Conservation (phyloP, 2,329 filamentous ascomycete genomes). For the Pseudogymnoascus sp. region DNA sequence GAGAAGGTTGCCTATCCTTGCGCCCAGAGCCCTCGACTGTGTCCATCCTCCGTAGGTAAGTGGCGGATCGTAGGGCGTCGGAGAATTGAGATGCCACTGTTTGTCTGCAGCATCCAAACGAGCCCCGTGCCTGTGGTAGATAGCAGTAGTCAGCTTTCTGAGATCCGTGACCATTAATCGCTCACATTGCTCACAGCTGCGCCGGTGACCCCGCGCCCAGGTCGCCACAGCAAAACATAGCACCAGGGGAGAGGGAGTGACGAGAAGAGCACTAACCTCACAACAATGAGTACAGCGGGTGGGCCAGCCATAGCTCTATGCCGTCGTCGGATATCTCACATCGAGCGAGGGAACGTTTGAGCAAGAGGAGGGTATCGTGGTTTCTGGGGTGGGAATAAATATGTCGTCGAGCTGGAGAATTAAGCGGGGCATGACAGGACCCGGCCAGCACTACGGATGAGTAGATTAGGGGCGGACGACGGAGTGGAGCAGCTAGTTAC, state of each 20-base stretch:
- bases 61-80: constrained; percentile 90
- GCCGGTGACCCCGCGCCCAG: neutral
- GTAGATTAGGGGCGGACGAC: neutral
- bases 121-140: constrained; percentile 64
- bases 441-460: neutral
- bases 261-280: constrained; percentile 32
- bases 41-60: constrained; percentile 91
- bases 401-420: neutral
- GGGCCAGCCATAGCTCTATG: constrained; percentile 35
- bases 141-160: neutral
- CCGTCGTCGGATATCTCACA: neutral
- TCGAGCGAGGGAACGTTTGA: neutral
- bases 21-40: constrained; percentile 73
- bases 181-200: neutral
- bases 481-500: neutral
- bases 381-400: neutral
- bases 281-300: constrained; percentile 42
- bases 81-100: constrained; percentile 87
- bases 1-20: constrained; percentile 69
- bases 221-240: neutral
- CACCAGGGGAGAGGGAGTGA: neutral
- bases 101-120: constrained; percentile 91
- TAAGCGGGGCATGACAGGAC: neutral
- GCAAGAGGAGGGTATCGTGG: neutral
- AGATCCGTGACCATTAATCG: neutral